Evolutionary conservation across 306 rosid genomes (phyloP), one percentile per base, ranked within the genome.

Genomic region (Cucumis cinereus): DNA sequence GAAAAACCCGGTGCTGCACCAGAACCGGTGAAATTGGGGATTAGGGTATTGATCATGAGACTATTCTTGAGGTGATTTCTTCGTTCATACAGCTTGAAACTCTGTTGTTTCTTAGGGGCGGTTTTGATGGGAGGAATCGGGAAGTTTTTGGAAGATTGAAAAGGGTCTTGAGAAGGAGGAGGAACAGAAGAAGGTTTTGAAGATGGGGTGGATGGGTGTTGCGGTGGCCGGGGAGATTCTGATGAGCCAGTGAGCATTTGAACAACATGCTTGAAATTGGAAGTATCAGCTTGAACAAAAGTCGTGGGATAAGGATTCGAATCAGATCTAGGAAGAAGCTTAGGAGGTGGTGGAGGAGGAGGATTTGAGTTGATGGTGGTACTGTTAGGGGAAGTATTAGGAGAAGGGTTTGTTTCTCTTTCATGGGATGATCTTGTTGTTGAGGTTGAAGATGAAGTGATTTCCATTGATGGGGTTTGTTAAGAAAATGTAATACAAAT

Each of bases 181-280:
- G 52, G 53, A 67, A 38, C 1, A 5, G 33, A 57, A 57, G 6
- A 30, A 6, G 24, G 71, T 4, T 36, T 64, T 3, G 74, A 23
- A 0, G 74, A 38, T 2, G 73, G 33, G 10, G 52, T 45, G 12
- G 73, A 19, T 30, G 67, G 67, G 0, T 36, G 43, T 0, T 36
- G 43, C 13, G 74, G 56, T 7, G 74, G 56, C 4, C 33, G 28
- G 10, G 82, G 20, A 17, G 91, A 77, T 10, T 92, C 94, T 3
- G 96, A 81, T 17, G 97, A 90, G 60, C 99, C 99, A 0, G 99
- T 94, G 73, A 94, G 90, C 98, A 92, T 90, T 85, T 94, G 99
- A 80, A 94, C 99, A 1, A 94, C 99, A 4, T 92, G 97, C 72
- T 94, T 94, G 96, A 94, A 94, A 79, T 78, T 92, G 28, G 98